Percentiles rank a stretch among this genome's conserved stretches.
phyloP scores from a whole-genome alignment of 192 early-diverging fungal genomes.

The Podila epicladia region DNA sequence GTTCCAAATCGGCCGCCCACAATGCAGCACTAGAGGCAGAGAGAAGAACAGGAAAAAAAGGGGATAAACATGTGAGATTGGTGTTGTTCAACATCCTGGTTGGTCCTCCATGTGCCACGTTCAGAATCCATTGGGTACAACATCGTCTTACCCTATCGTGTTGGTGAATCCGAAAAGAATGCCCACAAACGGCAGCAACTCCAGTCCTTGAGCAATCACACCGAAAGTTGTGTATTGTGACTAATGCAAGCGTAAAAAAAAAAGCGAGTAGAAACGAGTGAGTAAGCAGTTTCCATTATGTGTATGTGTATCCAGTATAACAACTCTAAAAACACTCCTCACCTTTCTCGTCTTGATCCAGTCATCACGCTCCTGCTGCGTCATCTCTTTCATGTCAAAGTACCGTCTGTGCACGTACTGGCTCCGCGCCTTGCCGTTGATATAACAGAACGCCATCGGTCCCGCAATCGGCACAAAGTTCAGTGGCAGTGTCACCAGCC shows the following conservation, averaged over 20 bases:
- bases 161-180: constrained; percentile 61
- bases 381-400: constrained; percentile 57
- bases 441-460: constrained; percentile 49
- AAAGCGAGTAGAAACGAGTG: neutral
- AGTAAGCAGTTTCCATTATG: neutral
- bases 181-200: constrained; percentile 57
- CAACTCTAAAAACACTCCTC: neutral
- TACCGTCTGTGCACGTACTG: constrained; percentile 52
- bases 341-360: constrained; percentile 45
- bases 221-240: constrained; percentile 55
- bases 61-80: neutral
- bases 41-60: constrained; percentile 1
- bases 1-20: constrained; percentile 47
- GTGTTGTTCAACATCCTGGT: neutral
- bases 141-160: constrained; percentile 56
- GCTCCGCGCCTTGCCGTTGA: constrained; percentile 52
- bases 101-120: neutral
- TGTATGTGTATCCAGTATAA: neutral
- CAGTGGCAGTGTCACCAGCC: constrained; percentile 55
- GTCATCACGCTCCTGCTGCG: constrained; percentile 37
- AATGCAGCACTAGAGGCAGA: constrained; percentile 27
- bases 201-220: constrained; percentile 55
- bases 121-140: neutral
- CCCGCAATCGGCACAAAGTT: constrained; percentile 54
- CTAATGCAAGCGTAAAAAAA: neutral